Evolutionary conservation across 2,329 filamentous ascomycete genomes (phyloP), one percentile per base, ranked within the genome.

Genomic region (Canariomyces notabilis): DNA sequence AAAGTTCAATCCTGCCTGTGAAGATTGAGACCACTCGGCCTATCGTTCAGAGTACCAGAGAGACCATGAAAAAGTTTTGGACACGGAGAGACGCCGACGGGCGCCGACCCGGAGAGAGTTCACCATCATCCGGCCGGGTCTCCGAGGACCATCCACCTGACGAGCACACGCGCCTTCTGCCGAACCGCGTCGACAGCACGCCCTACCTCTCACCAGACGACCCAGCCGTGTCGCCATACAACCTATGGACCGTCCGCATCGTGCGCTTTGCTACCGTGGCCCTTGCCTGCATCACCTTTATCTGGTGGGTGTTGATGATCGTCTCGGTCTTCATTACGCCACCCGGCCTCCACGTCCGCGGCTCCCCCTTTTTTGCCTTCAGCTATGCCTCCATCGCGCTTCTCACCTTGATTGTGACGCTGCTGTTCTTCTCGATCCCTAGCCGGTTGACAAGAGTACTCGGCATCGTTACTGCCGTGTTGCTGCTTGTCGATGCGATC

Each of bases 281-380:
- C 31, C 87, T 96, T 61, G 73, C 91, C 16, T 65, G 81, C 42
- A 63, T 90, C 57, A 87, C 82, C 46, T 89, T 94, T 59, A 59
- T 89, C n/a, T 97, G 91, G 91, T 97, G 93, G 91, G 76, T 88
- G 8, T 66, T 96, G 44, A 73, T 95, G 26, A 75, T 98, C n/a
- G 81, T 96, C 14, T 89, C 88, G 45, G 82, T 85, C 55, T 98
- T 98, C 68, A 83, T 94, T 56, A 95, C 87, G 43, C 89, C 89
- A 12, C 91, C 91, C 1, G 83, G 85, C 37, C 82, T 97, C 63
- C 82, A 93, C 63, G 86, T 83, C 8, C 82, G 89, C 42, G 93
- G 93, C 5, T 93, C 89, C n/a, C 88, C 87, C 32, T 98, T 95
- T 76, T 89, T 89, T 64, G 80, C 88, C 48, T 94, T 95, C 62